These are phyloP conservation scores for Raddia guianensis DNA, from an alignment of 176 grass and related monocot genomes.

Conservation along the genomic window DNA sequence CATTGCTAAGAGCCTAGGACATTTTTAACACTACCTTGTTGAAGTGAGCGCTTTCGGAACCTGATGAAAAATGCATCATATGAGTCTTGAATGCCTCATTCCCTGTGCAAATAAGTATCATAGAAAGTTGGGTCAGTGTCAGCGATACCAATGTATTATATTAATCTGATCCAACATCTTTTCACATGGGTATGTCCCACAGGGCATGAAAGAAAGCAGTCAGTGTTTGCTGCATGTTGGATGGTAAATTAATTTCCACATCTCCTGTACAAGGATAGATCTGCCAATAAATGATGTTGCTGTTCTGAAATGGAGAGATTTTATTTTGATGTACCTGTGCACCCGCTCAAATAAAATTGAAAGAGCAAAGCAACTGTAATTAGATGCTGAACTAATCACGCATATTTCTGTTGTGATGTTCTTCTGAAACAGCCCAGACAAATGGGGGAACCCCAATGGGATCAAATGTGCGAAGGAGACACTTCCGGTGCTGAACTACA, in stretches of 20 bases:
- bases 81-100: conserved; percentile 8
- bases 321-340: conserved; percentile 8
- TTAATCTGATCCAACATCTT: background rate
- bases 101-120: background rate
- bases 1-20: background rate
- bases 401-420: conserved; percentile 1
- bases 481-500: conserved; percentile 55
- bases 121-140: background rate
- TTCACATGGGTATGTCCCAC: conserved; percentile 10
- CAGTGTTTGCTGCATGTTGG: conserved; percentile 2
- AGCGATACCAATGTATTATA: conserved; percentile 9
- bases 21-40: background rate
- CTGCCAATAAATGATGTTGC: background rate
- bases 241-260: background rate
- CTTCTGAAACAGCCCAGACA: conserved; percentile 43
- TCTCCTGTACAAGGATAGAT: background rate
- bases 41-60: background rate
- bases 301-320: conserved; percentile 3
- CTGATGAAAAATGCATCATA: conserved; percentile 4
- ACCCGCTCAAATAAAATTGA: background rate
- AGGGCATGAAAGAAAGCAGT: background rate
- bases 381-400: background rate
- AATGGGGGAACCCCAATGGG: conserved; percentile 75
- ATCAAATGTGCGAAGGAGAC: conserved; percentile 76
- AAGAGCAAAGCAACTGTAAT: background rate